Evolutionary conservation across 2,329 filamentous ascomycete species (phyloP).

Genomic region (Venturiaceae sp.): DNA sequence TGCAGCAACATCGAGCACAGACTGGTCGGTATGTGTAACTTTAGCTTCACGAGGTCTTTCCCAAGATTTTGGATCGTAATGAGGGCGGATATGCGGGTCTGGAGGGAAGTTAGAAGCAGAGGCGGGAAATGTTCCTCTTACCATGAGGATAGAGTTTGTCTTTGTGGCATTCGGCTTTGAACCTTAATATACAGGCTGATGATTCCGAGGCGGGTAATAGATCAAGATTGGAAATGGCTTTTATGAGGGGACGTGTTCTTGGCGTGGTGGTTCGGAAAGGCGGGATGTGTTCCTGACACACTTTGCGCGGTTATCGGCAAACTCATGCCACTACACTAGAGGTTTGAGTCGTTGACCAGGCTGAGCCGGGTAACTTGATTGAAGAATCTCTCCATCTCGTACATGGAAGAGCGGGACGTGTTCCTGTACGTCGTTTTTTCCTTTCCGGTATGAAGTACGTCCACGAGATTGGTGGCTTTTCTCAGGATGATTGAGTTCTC

Average conservation of each 20-base stretch:
- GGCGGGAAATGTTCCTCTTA: not conserved
- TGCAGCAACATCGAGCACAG: no score
- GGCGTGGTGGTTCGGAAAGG: no score
- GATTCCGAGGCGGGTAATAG: no score
- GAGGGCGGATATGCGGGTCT: not conserved
- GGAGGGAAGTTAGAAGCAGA: not conserved
- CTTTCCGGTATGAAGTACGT: not conserved
- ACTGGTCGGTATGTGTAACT: no score
- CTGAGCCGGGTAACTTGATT: not conserved
- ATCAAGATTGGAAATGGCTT: not conserved
- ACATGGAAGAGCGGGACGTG: not conserved
- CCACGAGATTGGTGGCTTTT: not conserved
- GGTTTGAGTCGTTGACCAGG: not conserved
- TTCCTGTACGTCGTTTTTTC: not conserved
- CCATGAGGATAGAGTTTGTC: not conserved
- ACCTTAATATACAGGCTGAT: not conserved
- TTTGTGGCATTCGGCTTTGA: not conserved
- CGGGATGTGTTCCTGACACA: no score
- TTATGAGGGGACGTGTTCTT: no score
- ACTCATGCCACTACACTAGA: no score
- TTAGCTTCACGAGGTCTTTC: no score
- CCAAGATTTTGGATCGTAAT: no score
- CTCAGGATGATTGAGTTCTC: not conserved
- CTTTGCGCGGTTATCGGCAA: no score
- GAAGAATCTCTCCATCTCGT: not conserved